phyloP scores from a whole-genome alignment of 1,139 yeast genomes.

The Blastobotrys petasosporus region DNA sequence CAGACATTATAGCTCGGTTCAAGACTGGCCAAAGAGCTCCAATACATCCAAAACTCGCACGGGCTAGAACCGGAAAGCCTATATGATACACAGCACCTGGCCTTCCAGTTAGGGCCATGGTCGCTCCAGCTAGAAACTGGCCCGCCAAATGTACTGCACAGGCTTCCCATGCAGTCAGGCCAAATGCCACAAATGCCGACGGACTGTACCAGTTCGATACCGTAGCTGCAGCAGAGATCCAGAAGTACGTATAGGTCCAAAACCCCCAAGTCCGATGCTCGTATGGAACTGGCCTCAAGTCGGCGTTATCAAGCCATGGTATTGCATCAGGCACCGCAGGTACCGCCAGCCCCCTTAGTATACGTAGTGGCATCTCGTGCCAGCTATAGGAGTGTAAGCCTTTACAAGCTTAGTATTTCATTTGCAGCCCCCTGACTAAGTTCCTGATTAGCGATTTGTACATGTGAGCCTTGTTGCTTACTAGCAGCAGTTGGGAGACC shows the following conservation, averaged over 20 bases:
- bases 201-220: conserved; percentile 31
- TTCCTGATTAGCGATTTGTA: too few relatives aligned
- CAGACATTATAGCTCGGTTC: conserved; percentile 74
- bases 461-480: too few relatives aligned
- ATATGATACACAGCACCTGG: conserved; percentile 70
- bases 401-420: too few relatives aligned
- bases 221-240: conserved; percentile 24
- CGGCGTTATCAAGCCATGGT: conserved; percentile 14
- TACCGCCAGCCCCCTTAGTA: too few relatives aligned
- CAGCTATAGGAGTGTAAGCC: too few relatives aligned
- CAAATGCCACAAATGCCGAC: conserved; percentile 25
- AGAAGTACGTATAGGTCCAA: conserved; percentile 21
- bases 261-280: conserved; percentile 21
- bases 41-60: conserved; percentile 71
- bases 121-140: conserved; percentile 53
- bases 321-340: background rate
- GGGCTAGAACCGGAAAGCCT: conserved; percentile 68
- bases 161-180: conserved; percentile 27
- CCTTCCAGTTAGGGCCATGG: conserved; percentile 59
- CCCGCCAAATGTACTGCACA: conserved; percentile 39
- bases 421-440: too few relatives aligned
- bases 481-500: too few relatives aligned
- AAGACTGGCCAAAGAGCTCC: conserved; percentile 77
- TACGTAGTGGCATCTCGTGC: too few relatives aligned
- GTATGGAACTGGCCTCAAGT: conserved; percentile 19